Evolutionary conservation across 345 rosid species (phyloP), one percentile per base, ranked within the genome.

Genomic region (Noccaea bulbosa): DNA sequence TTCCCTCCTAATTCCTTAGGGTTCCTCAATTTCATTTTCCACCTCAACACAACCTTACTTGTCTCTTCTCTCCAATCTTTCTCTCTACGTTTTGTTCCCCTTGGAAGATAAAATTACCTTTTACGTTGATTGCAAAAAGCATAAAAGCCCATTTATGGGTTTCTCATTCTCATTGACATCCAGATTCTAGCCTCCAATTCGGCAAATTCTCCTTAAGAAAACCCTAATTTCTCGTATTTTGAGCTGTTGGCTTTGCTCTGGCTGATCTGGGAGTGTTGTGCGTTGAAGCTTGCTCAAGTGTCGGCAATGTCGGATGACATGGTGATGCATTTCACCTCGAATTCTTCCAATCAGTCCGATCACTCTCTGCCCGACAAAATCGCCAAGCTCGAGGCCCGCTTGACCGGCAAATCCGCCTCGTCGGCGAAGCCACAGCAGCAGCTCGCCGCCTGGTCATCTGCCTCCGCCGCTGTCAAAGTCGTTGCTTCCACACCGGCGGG

Each of bases 311-410:
- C 99, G 67, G 99, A 95, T 76, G 99, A 95, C 66, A 75, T 92
- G 92, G 73, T 90, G 58, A 32, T 90, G 44, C 98, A 95, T 84
- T 88, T 95, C 77, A 84, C 97, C 30, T 95, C 99, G 0, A 95
- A 90, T 81, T 90, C 99, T 7, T 95, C 99, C 0, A 95, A 95
- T 78, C 98, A 86, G 74, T 95, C 99, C 12, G 99, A 95, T 85
- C 88, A 87, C 60, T 92, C 98, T 57, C 47, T 93, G 20, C 98
- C 97, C 69, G 85, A 88, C 48, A 95, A 95, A 80, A 86, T 95
- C 68, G 99, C 99, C 14, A 95, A 95, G 84, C 99, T 95, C 37
- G 99, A 95, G 82, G 99, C 99, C 52, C 99, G 99, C 45, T 65
- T 95, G 83, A 90, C 86, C n/a, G 97, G 99, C 14, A 95, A 88